phyloP scores from a whole-genome alignment of 2,329 filamentous ascomycete genomes.

The Fusarium beomiforme region DNA sequence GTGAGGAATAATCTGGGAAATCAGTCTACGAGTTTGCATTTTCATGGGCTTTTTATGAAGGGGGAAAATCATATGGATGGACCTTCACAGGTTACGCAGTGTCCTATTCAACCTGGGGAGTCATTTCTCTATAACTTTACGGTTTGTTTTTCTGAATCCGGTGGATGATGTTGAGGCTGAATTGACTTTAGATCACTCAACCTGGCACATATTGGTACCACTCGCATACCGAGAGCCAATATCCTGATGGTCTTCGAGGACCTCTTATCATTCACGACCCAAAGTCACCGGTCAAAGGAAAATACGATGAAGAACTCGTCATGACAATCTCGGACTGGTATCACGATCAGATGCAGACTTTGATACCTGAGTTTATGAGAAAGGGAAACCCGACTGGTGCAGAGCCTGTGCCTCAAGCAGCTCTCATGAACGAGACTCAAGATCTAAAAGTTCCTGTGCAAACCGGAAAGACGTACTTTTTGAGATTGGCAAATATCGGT shows the following conservation, averaged over 20 bases:
- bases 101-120: constrained; percentile 70
- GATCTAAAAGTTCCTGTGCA: constrained; percentile 67
- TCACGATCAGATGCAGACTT: constrained; percentile 63
- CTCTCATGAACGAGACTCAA: constrained; percentile 76
- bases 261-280: constrained; percentile 73
- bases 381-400: constrained; percentile 66
- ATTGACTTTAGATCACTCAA: constrained; percentile 61
- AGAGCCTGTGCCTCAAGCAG: constrained; percentile 74
- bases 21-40: constrained; percentile 71
- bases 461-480: constrained; percentile 66
- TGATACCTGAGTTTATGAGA: constrained; percentile 60
- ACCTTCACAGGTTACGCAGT: constrained; percentile 72
- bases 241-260: constrained; percentile 75
- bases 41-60: constrained; percentile 77
- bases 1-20: constrained; percentile 69
- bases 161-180: background rate
- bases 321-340: constrained; percentile 80
- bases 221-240: constrained; percentile 73
- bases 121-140: constrained; percentile 77
- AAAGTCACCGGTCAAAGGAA: constrained; percentile 62
- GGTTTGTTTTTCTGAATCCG: constrained; percentile 49
- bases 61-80: constrained; percentile 78
- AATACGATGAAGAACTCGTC: constrained; percentile 71
- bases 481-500: constrained; percentile 69
- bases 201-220: constrained; percentile 85